Evolutionary conservation across 1,284 basidiomycete genomes (phyloP), one percentile per base, ranked within the genome.

Genomic region (Boletellus sp.): DNA sequence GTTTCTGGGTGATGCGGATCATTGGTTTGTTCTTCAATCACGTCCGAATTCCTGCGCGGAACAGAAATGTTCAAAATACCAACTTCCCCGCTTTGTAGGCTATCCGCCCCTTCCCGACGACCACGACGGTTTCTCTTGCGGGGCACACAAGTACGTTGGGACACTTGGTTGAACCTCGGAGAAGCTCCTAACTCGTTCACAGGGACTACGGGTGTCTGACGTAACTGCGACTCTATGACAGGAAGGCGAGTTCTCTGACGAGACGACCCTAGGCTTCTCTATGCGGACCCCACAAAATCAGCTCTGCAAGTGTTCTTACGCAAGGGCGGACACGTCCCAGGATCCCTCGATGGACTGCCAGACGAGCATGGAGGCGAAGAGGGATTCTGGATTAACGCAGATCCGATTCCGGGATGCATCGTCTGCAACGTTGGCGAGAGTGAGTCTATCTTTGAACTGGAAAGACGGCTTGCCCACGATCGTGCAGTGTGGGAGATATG

Each of bases 201-300:
- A 89, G 85, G 63, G 91, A 93, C 65, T 93, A 93, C 58, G 91
- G 91, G 15, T 92, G 89, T 67, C 67, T 93, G 58, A 92, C 90
- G 88, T 90, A 70, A 64, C 78, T 61, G 32, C 40, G 12, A 5
- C 30, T 35, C 49, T 40, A 35, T 48, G 33, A 41, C 47, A 18
- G 44, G 28, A 30, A 28, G 44, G 28, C 21, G 18, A 21, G 19
- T 47, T 21, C 18, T 51, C 52, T 59, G 41, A 55, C 54, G 21
- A 45, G 39, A 51, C 11, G 24, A 44, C 51, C 26, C 30, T 39
- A 93, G 90, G 11, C 84, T 94, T 62, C 74, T 94, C 10, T 82
- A 86, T 61, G 81, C 90, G 13, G 92, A 93, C 67, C 80, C 85
- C 3, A 92, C 88, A 1, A 81, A 75, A 2, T 80, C 79, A 42